phyloP scores from a whole-genome alignment of 768 basidiomycete genomes.

The Psilocybe sp. region DNA sequence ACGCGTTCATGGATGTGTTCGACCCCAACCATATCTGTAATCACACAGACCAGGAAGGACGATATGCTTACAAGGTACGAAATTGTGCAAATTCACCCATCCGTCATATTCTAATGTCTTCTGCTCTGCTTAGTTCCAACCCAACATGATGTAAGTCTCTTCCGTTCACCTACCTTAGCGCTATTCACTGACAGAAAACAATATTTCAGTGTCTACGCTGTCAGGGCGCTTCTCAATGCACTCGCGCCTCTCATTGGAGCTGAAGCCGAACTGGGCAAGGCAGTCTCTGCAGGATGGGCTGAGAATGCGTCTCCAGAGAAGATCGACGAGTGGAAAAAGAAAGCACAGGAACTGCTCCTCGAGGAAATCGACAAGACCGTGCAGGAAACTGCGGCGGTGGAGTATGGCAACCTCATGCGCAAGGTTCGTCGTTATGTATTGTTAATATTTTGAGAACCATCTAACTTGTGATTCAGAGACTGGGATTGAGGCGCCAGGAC shows the following conservation, averaged over 20 bases:
- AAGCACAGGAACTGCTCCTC: conserved; percentile 46
- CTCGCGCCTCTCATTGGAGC: conserved; percentile 86
- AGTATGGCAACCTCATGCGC: conserved; percentile 71
- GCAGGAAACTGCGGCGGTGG: conserved; percentile 54
- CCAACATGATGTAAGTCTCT: conserved; percentile 68
- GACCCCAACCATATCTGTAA: conserved; percentile 87
- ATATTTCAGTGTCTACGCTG: conserved; percentile 62
- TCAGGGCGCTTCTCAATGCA: conserved; percentile 72
- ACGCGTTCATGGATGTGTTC: conserved; percentile 94
- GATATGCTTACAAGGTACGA: conserved; percentile 66
- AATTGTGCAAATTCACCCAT: conserved; percentile 1
- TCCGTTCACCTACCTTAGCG: neutral
- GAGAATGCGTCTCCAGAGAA: conserved; percentile 46
- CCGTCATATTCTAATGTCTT: neutral
- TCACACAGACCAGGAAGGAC: conserved; percentile 74
- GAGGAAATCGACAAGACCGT: conserved; percentile 61
- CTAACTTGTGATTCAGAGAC: conserved; percentile 45
- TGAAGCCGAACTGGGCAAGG: conserved; percentile 56
- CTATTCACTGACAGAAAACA: neutral
- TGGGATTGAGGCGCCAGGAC: conserved; percentile 64
- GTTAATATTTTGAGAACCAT: neutral
- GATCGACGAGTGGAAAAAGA: conserved; percentile 58
- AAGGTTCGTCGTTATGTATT: conserved; percentile 51
- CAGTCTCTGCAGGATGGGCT: conserved; percentile 64
- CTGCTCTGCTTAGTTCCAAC: conserved; percentile 54